Conservation (phyloP, 2,329 filamentous ascomycete species). For the Diaporthe amygdali region DNA sequence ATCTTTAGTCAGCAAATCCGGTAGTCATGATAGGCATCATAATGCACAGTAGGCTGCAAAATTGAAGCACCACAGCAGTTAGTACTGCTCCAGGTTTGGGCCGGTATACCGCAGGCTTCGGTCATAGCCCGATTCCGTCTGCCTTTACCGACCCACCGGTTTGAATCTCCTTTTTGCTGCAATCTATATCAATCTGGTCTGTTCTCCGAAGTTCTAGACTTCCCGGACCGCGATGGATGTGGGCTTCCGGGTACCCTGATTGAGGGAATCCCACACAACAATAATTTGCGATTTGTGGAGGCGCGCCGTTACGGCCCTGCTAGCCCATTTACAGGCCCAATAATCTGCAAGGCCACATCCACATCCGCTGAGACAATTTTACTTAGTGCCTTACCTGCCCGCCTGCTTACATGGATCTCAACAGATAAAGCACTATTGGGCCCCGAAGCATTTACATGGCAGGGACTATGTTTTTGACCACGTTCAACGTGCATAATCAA, state of each 20-base stretch:
- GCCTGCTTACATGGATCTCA: neutral
- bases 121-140: neutral
- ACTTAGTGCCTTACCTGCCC: neutral
- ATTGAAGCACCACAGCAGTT: neutral
- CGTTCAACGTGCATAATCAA: neutral
- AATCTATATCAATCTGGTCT: neutral
- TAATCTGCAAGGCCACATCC: neutral
- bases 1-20: no score
- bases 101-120: neutral
- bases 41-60: no score
- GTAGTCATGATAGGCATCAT: no score
- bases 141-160: neutral
- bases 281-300: neutral
- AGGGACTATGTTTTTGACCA: no score
- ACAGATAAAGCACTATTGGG: neutral
- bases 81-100: neutral
- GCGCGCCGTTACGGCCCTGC: neutral
- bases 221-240: neutral
- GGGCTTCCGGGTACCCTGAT: neutral
- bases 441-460: neutral
- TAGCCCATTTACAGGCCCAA: neutral
- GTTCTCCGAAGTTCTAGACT: neutral
- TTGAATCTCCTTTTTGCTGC: neutral
- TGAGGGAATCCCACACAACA: neutral
- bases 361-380: neutral